Conservation (phyloP, 176 grass and related monocot genomes). For the Cymbopogon citratus region DNA sequence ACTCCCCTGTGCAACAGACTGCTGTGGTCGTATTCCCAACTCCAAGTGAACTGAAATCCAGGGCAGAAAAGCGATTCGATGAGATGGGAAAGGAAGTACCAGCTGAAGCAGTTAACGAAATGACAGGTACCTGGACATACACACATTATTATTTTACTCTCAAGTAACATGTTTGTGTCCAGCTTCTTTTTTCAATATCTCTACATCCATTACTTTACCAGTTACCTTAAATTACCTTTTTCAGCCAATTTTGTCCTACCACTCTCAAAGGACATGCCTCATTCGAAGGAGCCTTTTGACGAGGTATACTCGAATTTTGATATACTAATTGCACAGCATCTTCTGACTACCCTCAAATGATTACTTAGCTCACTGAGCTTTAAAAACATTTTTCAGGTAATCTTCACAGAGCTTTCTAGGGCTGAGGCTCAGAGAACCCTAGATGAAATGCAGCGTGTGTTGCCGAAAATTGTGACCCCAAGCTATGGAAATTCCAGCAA, state of each 20-base stretch:
- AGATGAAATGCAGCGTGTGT: constrained; percentile 35
- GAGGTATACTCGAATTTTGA: constrained; percentile 30
- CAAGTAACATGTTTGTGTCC: neutral
- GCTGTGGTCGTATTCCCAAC: constrained; percentile 53
- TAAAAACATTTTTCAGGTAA: constrained; percentile 37
- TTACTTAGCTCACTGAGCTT: neutral
- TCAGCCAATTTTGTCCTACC: constrained; percentile 63
- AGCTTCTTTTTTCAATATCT: neutral
- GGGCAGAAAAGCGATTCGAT: constrained; percentile 33
- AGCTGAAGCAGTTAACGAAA: constrained; percentile 56
- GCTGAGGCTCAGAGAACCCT: constrained; percentile 49
- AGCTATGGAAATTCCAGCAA: constrained; percentile 17
- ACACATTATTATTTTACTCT: neutral
- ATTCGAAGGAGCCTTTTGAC: constrained; percentile 59
- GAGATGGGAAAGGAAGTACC: constrained; percentile 75
- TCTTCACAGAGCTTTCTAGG: constrained; percentile 58
- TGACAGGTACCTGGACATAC: constrained; percentile 44
- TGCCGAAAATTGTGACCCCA: constrained; percentile 19
- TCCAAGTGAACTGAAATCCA: constrained; percentile 43
- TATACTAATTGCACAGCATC: neutral
- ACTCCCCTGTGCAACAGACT: constrained; percentile 29
- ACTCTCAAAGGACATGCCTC: constrained; percentile 43
- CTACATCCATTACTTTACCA: neutral
- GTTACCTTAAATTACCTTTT: constrained; percentile 17
- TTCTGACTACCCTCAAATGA: constrained; percentile 4